Evolutionary conservation across 2,329 filamentous ascomycete genomes (phyloP).

Genomic region (Cladobotryum protrusum): DNA sequence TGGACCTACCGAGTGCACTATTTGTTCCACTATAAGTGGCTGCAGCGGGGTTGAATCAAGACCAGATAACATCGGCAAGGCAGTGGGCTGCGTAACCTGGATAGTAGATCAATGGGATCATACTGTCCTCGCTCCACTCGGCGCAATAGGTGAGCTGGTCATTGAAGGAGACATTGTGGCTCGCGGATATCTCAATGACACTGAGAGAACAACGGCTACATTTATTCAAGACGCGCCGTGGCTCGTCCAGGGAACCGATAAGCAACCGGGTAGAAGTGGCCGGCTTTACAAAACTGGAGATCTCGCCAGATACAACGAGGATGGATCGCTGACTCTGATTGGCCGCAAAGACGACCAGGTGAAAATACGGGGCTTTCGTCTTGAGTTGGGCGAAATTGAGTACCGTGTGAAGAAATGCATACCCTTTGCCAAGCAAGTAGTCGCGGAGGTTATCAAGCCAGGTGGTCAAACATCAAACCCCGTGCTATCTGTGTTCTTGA

Average conservation of each 20-base stretch:
- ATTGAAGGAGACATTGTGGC: constrained; percentile 40
- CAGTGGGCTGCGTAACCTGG: too few species aligned
- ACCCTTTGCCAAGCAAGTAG: not conserved
- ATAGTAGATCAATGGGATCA: not conserved
- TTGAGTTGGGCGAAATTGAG: constrained; percentile 38
- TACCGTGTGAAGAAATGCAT: not conserved
- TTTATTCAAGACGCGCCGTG: constrained; percentile 37
- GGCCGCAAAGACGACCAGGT: constrained; percentile 54
- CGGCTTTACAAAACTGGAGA: constrained; percentile 44
- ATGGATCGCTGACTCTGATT: constrained; percentile 37
- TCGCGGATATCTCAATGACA: constrained; percentile 42
- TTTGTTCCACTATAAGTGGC: too few species aligned
- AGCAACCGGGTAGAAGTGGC: not conserved
- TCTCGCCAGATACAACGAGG: constrained; percentile 35
- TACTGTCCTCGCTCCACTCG: constrained; percentile 22
- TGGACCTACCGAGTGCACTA: constrained; percentile 16
- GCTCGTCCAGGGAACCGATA: not conserved
- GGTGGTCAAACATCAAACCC: not conserved
- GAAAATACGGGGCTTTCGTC: constrained; percentile 52
- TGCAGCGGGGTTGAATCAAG: too few species aligned
- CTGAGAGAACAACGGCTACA: constrained; percentile 35
- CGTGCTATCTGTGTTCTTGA: not conserved
- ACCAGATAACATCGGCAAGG: too few species aligned
- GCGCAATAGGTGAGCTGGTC: constrained; percentile 30
- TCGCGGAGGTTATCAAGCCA: not conserved